A percentile compares a stretch with the other conserved stretches of the same genome.
Conservation (phyloP, 345 rosid species). For the Camelina hispida region DNA sequence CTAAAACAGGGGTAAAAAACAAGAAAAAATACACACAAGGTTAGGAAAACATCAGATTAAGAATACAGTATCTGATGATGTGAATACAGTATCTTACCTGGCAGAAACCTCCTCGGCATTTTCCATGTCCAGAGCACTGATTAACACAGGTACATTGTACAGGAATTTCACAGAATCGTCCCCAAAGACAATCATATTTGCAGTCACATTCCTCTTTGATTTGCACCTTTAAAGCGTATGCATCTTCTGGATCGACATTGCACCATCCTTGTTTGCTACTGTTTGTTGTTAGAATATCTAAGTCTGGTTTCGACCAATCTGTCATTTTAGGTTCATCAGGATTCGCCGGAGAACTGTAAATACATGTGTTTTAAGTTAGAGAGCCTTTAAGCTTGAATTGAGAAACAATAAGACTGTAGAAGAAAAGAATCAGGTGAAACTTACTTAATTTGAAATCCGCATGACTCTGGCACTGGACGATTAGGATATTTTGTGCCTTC, state of each 20-base stretch:
- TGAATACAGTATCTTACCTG: slow-evolving; percentile 54
- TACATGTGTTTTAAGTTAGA: slow-evolving; percentile 13
- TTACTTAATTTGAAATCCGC: slow-evolving; percentile 85
- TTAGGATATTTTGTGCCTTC: slow-evolving; percentile 96
- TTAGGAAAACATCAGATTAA: neutral
- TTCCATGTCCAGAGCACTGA: slow-evolving; percentile 89
- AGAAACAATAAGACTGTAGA: neutral
- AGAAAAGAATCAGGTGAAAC: slow-evolving; percentile 35
- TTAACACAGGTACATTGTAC: slow-evolving; percentile 80
- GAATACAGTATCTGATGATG: neutral
- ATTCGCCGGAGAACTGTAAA: slow-evolving; percentile 63
- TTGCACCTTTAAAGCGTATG: slow-evolving; percentile 60
- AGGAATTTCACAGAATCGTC: slow-evolving; percentile 85
- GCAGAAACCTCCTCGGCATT: slow-evolving; percentile 95
- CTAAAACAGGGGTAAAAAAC: slow-evolving; percentile 44
- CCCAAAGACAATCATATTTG: slow-evolving; percentile 88
- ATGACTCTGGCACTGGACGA: slow-evolving; percentile 88
- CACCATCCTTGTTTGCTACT: slow-evolving; percentile 92
- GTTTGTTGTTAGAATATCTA: slow-evolving; percentile 75
- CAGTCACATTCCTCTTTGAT: slow-evolving; percentile 93
- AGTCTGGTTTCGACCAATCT: slow-evolving; percentile 84
- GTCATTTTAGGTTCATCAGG: slow-evolving; percentile 66
- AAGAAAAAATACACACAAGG: neutral
- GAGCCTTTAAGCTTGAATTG: slow-evolving; percentile 29
- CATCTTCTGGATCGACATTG: slow-evolving; percentile 87